phyloP scores from a whole-genome alignment of 179 eudicot genomes.

The Monotropa hypopitys region DNA sequence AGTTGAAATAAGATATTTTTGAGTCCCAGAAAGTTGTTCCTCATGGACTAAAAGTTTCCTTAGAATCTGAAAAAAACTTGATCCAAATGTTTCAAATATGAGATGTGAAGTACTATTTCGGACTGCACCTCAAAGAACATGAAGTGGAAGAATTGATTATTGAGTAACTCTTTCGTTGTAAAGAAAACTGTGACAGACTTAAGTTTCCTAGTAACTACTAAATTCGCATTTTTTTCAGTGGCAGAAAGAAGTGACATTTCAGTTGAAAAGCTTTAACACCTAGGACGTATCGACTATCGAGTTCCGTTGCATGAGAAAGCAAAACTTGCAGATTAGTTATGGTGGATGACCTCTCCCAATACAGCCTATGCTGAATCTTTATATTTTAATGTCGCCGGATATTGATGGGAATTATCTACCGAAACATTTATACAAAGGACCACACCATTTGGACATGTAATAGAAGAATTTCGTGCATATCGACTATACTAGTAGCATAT shows the following conservation, averaged over 20 bases:
- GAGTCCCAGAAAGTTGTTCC: no score
- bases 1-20: neutral
- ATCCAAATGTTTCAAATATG: neutral
- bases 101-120: neutral
- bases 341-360: neutral
- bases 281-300: neutral
- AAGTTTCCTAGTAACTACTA: neutral
- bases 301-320: neutral
- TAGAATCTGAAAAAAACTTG: neutral
- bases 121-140: neutral
- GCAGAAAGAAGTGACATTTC: neutral
- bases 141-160: neutral
- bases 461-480: neutral
- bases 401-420: neutral
- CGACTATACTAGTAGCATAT: neutral
- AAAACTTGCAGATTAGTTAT: neutral
- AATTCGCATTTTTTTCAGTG: neutral
- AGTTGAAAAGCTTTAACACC: neutral
- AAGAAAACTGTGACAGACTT: neutral
- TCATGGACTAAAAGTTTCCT: no score
- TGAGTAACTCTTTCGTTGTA: neutral
- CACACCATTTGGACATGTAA: neutral
- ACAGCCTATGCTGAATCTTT: neutral
- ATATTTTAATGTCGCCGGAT: neutral
- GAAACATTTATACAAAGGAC: neutral